Percentiles rank a stretch among this genome's conserved stretches.
Conservation (phyloP, 2,329 filamentous ascomycete genomes). For the Neofusicoccum kwambonambiense region DNA sequence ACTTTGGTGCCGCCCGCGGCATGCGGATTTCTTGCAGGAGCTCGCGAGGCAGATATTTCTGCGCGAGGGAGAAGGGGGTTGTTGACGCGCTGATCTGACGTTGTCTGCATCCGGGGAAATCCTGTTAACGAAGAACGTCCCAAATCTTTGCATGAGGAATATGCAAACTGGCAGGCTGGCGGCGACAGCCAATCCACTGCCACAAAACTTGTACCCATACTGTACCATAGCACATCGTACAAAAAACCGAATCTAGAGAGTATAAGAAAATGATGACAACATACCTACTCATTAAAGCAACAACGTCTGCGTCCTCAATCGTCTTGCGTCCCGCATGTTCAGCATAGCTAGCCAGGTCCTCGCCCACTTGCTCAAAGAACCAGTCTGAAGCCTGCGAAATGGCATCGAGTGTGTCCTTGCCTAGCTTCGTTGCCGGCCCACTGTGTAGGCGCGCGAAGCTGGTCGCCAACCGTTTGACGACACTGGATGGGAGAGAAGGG, state of each 20-base stretch:
- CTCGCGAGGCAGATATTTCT: slow-evolving; percentile 77
- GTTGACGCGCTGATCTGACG: slow-evolving; percentile 68
- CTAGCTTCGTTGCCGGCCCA: slow-evolving; percentile 65
- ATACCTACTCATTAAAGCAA: slow-evolving; percentile 80
- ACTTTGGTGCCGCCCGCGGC: slow-evolving; percentile 47
- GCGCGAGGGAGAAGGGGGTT: slow-evolving; percentile 83
- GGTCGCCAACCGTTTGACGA: slow-evolving; percentile 71
- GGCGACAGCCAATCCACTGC: background rate
- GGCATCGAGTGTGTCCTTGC: slow-evolving; percentile 69
- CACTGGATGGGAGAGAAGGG: slow-evolving; percentile 67
- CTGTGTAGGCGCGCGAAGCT: slow-evolving; percentile 68
- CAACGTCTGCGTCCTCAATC: slow-evolving; percentile 81
- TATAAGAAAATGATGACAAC: slow-evolving; percentile 29
- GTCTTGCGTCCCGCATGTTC: slow-evolving; percentile 79
- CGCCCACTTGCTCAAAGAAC: slow-evolving; percentile 86
- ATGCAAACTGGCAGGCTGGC: slow-evolving; percentile 22
- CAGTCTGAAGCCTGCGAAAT: slow-evolving; percentile 81
- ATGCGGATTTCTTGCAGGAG: slow-evolving; percentile 79
- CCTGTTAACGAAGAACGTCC: slow-evolving; percentile 2
- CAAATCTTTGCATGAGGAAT: slow-evolving; percentile 14
- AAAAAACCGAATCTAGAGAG: slow-evolving; percentile 19
- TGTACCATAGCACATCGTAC: slow-evolving; percentile 20
- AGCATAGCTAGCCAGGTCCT: slow-evolving; percentile 77
- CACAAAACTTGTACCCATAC: slow-evolving; percentile 19
- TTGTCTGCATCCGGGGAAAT: slow-evolving; percentile 57